These are phyloP conservation scores for Raffaelea arxii DNA, from an alignment of 2,329 filamentous ascomycete species.

Conservation along the genomic window DNA sequence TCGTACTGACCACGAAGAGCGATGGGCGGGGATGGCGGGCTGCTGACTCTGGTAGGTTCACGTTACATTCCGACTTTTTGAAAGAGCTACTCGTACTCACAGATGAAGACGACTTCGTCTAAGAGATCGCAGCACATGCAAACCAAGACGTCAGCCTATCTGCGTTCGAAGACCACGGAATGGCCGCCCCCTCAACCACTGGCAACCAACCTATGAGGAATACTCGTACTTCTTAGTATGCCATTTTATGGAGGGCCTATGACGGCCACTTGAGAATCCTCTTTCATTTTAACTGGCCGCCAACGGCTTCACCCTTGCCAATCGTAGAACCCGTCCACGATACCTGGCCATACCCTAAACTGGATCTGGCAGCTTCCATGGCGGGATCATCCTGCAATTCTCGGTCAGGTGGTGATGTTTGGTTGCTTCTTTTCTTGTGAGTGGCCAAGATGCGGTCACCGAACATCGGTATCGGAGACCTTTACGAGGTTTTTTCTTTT, in stretches of 20 bases:
- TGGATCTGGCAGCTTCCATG: conserved; percentile 3
- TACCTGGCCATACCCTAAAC: no score
- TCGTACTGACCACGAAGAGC: no score
- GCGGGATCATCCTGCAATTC: conserved; percentile 1
- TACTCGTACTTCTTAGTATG: not conserved
- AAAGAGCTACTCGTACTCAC: no score
- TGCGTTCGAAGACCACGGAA: not conserved
- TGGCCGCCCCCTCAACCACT: not conserved
- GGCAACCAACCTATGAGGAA: no score
- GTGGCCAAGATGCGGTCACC: not conserved
- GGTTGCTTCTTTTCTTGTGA: not conserved
- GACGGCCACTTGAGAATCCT: no score
- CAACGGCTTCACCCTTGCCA: conserved; percentile 2
- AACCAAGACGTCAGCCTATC: not conserved
- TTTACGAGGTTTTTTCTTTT: no score
- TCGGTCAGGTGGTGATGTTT: not conserved
- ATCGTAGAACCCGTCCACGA: no score
- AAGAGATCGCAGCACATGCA: not conserved
- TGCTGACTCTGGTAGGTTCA: no score
- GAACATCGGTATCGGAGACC: no score
- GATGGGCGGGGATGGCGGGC: no score
- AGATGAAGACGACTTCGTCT: not conserved
- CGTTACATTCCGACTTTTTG: no score
- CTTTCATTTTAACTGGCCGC: conserved; percentile 6
- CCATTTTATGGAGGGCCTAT: no score